Percentiles rank a stretch among this genome's conserved stretches.
Conservation (phyloP, 305 asterid genomes). For the Fraxinus baroniana region DNA sequence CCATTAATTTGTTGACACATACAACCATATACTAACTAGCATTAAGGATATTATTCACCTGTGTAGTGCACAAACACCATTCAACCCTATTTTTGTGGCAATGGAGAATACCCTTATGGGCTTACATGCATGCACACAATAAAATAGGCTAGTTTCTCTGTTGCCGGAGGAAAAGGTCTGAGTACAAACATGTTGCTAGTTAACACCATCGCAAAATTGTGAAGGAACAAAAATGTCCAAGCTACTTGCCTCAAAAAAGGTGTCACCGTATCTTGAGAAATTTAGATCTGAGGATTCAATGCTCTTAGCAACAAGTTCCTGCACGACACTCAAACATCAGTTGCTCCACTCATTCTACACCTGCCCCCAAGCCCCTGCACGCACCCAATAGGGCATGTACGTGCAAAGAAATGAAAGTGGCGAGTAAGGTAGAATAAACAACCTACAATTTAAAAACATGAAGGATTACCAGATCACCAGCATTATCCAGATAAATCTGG, state of each 20-base stretch:
- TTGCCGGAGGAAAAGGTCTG: background rate
- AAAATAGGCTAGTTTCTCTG: background rate
- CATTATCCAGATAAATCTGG: slow-evolving; percentile 99
- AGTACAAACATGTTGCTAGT: background rate
- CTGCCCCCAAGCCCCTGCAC: background rate
- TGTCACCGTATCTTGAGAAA: slow-evolving; percentile 96
- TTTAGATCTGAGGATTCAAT: slow-evolving; percentile 85
- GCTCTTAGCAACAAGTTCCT: slow-evolving; percentile 94
- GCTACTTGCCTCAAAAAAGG: slow-evolving; percentile 77
- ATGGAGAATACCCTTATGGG: background rate
- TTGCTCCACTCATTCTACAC: slow-evolving; percentile 14
- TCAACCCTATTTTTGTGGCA: background rate
- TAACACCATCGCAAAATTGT: background rate
- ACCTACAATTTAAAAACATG: background rate
- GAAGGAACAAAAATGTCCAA: background rate
- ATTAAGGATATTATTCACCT: background rate
- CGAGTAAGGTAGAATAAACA: background rate
- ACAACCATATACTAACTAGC: background rate
- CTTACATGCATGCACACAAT: background rate
- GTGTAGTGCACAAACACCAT: background rate
- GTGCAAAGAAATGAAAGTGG: background rate
- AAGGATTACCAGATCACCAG: slow-evolving; percentile 94
- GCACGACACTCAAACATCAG: slow-evolving; percentile 26
- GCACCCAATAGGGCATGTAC: background rate
- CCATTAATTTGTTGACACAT: background rate